These are phyloP conservation scores for Tylopilus balloui DNA, from an alignment of 768 basidiomycete genomes.

Conservation along the genomic window DNA sequence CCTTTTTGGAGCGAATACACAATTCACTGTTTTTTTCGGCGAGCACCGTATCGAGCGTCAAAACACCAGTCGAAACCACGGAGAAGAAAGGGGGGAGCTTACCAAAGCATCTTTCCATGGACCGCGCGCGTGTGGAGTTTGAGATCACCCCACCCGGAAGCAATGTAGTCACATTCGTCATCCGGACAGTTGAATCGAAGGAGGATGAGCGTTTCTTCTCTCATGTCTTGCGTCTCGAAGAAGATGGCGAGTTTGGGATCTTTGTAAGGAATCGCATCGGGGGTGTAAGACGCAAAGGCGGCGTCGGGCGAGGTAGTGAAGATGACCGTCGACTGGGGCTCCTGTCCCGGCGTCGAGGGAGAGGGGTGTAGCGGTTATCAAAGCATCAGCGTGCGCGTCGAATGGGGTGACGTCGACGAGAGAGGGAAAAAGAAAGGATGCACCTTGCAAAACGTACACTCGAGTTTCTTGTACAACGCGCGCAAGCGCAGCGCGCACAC, in stretches of 20 bases:
- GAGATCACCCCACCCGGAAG: conserved; percentile 84
- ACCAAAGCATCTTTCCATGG: conserved; percentile 85
- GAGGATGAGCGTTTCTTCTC: conserved; percentile 89
- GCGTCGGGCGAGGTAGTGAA: conserved; percentile 66
- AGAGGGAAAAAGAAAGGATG: background rate
- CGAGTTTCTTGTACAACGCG: conserved; percentile 88
- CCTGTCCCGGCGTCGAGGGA: conserved; percentile 37
- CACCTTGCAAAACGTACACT: conserved; percentile 97
- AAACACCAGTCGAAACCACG: background rate
- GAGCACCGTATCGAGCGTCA: background rate
- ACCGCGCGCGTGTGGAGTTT: conserved; percentile 74
- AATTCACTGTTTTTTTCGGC: conserved; percentile 54
- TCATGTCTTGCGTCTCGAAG: conserved; percentile 90
- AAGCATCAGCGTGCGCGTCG: background rate
- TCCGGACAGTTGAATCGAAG: conserved; percentile 95
- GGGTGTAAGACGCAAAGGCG: conserved; percentile 54
- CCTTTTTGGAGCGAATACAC: conserved; percentile 86
- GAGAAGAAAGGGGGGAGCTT: background rate
- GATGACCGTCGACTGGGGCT: conserved; percentile 68
- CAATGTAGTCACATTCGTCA: conserved; percentile 75
- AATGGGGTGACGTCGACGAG: background rate
- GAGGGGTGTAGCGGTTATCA: background rate
- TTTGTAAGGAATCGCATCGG: conserved; percentile 54
- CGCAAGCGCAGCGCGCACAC: conserved; percentile 85
- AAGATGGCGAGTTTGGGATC: conserved; percentile 71